Conservation (phyloP, 345 rosid species). For the Gossypium anomalum region DNA sequence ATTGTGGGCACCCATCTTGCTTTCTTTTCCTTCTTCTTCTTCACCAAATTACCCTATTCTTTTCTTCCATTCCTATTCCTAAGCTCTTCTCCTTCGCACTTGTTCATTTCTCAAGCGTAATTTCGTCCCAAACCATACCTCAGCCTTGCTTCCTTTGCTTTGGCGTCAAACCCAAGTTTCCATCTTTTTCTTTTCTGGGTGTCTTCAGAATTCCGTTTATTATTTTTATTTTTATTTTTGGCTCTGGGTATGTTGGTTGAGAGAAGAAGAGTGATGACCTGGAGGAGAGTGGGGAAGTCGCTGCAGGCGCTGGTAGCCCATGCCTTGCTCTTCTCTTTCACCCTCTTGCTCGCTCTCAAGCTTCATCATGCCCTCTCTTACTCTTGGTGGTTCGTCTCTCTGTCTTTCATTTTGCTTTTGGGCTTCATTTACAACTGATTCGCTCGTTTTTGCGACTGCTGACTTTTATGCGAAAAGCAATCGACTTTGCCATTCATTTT, state of each 20-base stretch:
- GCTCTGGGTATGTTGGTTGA: conserved; percentile 35
- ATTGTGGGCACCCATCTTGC: not conserved
- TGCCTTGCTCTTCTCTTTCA: conserved; percentile 67
- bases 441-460: not conserved
- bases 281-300: conserved; percentile 74
- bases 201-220: not conserved
- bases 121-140: not conserved
- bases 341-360: conserved; percentile 70
- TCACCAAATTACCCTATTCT: not conserved
- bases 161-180: conserved; percentile 30
- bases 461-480: not conserved
- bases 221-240: not conserved
- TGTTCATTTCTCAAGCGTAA: not conserved
- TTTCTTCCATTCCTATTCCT: not conserved
- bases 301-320: conserved; percentile 65
- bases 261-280: conserved; percentile 55
- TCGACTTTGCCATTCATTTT: not conserved
- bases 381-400: conserved; percentile 69
- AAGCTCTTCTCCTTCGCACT: not conserved
- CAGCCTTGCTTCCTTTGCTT: not conserved
- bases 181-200: conserved; percentile 1
- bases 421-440: not conserved
- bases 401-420: not conserved
- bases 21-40: not conserved
- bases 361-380: conserved; percentile 48